Evolutionary conservation across 805 yeast genomes (phyloP).

Genomic region (Clavispora fructus): DNA sequence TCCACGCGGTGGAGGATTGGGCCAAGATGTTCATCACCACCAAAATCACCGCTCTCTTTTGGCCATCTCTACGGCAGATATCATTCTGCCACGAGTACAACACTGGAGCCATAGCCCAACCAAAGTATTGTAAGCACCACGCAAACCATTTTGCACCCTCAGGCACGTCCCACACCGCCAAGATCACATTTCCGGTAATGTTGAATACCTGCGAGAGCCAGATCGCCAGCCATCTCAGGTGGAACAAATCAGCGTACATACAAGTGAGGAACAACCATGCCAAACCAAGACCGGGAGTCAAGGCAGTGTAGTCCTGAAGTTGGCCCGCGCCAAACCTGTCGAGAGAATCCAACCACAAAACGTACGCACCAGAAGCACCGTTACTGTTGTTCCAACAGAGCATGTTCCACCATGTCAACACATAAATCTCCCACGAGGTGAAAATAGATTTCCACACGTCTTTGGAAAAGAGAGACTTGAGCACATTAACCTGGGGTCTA

Average conservation of each 20-base stretch:
- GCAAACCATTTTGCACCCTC: constrained; percentile 62
- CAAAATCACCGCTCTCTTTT: constrained; percentile 52
- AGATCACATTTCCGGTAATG: constrained; percentile 46
- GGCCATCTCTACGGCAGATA: constrained; percentile 52
- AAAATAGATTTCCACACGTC: constrained; percentile 50
- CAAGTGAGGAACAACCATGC: constrained; percentile 35
- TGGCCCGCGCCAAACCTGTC: constrained; percentile 23
- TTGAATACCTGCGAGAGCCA: constrained; percentile 50
- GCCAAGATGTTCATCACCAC: constrained; percentile 52
- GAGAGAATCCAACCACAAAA: constrained; percentile 48
- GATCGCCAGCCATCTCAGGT: constrained; percentile 47
- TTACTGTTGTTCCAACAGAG: constrained; percentile 62
- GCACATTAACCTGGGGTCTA: constrained; percentile 11
- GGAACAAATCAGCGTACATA: constrained; percentile 32
- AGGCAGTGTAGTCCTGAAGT: constrained; percentile 39
- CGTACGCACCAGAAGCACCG: constrained; percentile 49
- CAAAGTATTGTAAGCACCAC: constrained; percentile 52
- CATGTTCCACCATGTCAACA: constrained; percentile 48
- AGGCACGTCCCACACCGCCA: constrained; percentile 58
- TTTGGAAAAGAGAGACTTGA: constrained; percentile 11
- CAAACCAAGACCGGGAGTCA: constrained; percentile 42
- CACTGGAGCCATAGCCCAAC: constrained; percentile 62
- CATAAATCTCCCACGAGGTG: constrained; percentile 56
- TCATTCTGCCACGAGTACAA: constrained; percentile 55
- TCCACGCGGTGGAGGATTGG: constrained; percentile 52